A percentile compares a stretch with the other conserved stretches of the same genome.
Conservation (phyloP, 1,139 yeast genomes). For the Geotrichum macrosporum region DNA sequence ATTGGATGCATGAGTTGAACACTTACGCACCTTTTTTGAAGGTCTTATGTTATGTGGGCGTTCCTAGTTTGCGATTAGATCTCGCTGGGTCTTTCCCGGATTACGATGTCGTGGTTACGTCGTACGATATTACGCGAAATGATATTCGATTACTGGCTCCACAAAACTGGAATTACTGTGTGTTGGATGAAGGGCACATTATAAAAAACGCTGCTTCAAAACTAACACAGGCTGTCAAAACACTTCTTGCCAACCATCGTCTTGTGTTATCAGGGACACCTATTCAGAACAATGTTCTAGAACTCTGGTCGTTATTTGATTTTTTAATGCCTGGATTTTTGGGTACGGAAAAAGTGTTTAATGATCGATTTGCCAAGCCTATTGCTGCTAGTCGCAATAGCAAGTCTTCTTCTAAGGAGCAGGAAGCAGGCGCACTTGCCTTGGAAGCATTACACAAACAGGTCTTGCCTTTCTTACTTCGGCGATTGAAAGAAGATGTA, state of each 20-base stretch:
- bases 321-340: constrained; percentile 98
- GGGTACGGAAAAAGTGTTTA: constrained; percentile 92
- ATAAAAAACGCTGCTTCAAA: constrained; percentile 89
- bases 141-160: constrained; percentile 63
- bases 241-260: constrained; percentile 79
- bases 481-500: constrained; percentile 95
- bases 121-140: constrained; percentile 93
- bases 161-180: constrained; percentile 85
- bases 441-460: constrained; percentile 94
- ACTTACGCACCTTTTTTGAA: constrained; percentile 87
- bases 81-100: constrained; percentile 51
- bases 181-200: constrained; percentile 95
- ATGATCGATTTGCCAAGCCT: constrained; percentile 94
- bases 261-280: constrained; percentile 95
- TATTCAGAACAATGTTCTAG: constrained; percentile 93
- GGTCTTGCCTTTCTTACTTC: constrained; percentile 89
- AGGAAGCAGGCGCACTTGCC: constrained; percentile 95
- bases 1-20: constrained; percentile 94
- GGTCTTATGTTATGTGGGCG: constrained; percentile 85
- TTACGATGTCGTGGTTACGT: constrained; percentile 84
- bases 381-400: constrained; percentile 91
- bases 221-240: constrained; percentile 81
- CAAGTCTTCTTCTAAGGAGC: constrained; percentile 88
- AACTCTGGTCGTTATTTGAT: constrained; percentile 95
- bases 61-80: constrained; percentile 67